Conservation (phyloP, 441 rosid genomes). For the Populus hybrid region DNA sequence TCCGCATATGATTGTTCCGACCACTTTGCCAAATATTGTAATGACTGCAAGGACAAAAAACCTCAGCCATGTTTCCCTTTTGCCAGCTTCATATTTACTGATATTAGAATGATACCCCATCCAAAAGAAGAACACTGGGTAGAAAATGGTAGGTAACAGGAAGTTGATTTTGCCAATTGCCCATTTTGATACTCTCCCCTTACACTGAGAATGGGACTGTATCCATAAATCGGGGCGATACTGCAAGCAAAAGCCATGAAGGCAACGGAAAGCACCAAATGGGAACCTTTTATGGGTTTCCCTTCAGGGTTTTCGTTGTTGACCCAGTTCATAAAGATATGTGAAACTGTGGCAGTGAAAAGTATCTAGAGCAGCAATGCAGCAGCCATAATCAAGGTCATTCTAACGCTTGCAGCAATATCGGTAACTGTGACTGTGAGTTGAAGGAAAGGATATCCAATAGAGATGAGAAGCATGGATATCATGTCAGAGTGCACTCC, state of each 20-base stretch:
- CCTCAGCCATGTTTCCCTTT: conserved; percentile 49
- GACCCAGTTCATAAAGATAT: conserved; percentile 80
- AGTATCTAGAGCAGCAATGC: conserved; percentile 61
- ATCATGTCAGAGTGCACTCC: conserved; percentile 84
- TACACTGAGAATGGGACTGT: conserved; percentile 65
- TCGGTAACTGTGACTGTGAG: conserved; percentile 10
- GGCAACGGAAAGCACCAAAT: conserved; percentile 79
- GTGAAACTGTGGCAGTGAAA: conserved; percentile 63
- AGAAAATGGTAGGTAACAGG: conserved; percentile 58
- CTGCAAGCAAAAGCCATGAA: conserved; percentile 67
- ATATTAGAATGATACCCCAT: conserved; percentile 62
- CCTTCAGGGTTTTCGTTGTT: conserved; percentile 97
- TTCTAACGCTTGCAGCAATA: conserved; percentile 22
- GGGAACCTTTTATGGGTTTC: conserved; percentile 88
- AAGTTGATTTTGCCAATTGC: conserved; percentile 80
- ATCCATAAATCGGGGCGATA: conserved; percentile 62
- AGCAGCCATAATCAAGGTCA: conserved; percentile 35
- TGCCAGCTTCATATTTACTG: conserved; percentile 29
- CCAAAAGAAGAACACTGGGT: conserved; percentile 89
- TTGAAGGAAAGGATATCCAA: conserved; percentile 42
- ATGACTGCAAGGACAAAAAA: conserved; percentile 42
- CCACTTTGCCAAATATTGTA: conserved; percentile 51
- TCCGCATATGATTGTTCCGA: conserved; percentile 64
- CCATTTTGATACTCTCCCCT: conserved; percentile 92
- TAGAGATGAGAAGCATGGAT: conserved; percentile 50